Evolutionary conservation across 257 asterid species (phyloP).

Genomic region (Solanum piurae): DNA sequence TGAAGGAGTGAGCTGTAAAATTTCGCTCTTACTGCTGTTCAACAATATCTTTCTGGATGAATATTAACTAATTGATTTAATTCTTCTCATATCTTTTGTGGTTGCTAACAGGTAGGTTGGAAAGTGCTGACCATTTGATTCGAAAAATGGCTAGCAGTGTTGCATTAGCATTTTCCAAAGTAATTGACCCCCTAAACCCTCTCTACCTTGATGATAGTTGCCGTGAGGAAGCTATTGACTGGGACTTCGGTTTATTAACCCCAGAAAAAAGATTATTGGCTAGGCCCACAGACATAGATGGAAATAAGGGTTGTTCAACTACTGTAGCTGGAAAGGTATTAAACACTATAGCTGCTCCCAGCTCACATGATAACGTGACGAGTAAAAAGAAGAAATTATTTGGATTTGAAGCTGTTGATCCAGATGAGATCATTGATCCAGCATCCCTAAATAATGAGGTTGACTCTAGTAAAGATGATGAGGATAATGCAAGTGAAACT

Average conservation of each 20-base stretch:
- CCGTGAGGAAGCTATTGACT: constrained; percentile 60
- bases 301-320: constrained; percentile 16
- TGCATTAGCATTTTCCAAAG: constrained; percentile 80
- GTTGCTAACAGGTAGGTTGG: constrained; percentile 76
- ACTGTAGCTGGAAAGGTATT: constrained; percentile 18
- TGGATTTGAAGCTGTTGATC: constrained; percentile 43
- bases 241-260: constrained; percentile 66
- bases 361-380: constrained; percentile 11
- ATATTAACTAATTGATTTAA: neutral
- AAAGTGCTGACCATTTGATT: constrained; percentile 66
- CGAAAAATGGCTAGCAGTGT: constrained; percentile 92
- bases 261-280: constrained; percentile 17
- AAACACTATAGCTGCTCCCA: constrained; percentile 17
- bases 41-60: neutral
- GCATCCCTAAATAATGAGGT: constrained; percentile 37
- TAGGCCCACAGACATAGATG: constrained; percentile 15
- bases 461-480: constrained; percentile 36
- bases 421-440: constrained; percentile 87
- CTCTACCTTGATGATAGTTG: constrained; percentile 79
- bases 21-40: constrained; percentile 10
- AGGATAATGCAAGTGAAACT: constrained; percentile 55
- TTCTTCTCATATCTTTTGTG: neutral
- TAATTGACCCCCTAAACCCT: constrained; percentile 85
- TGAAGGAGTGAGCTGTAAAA: constrained; percentile 83
- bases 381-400: constrained; percentile 28